Base-by-base conservation (phyloP, 306 rosid species). In the Inga oerstediana region DNA sequence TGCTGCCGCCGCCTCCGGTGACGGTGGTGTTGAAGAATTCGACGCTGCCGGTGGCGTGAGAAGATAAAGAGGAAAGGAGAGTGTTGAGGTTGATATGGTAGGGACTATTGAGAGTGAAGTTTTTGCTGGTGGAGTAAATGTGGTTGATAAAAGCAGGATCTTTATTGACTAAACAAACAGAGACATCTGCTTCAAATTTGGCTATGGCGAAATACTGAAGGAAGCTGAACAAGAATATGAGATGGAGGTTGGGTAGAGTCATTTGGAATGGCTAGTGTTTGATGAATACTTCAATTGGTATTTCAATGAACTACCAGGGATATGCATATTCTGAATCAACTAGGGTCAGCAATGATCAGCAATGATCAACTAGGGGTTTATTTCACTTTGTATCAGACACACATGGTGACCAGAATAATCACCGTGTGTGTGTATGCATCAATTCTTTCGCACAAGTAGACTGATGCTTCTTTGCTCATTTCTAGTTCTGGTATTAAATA, bases 41-140 rank as follows among this genome's bases (percentile, higher is more conserved):
- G 1, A 3, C 1, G 10, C 4, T 9, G 3, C 0, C 24, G 2
- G 80, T 65, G 19, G 81, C 58, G 8, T 84, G 51, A 58, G 87
- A 80, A 24, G 81, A 58, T 41, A 80, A 0, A 43, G 78, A 39
- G 39, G 75, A 59, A 13, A 84, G 61, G 3, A 84, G 81, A 9
- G 64, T 46, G 0, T 5, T 27, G 62, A 75, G 30, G 30, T 46
- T 5, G 4, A 3, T 0, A 2, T 75, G 27, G 49, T 22, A 68
- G 61, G 49, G 16, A 64, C 4, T 65, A 14, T 59, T 19, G 27
- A 27, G 2, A 54, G 52, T 44, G 62, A 51, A 79, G 16, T 2
- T 62, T 10, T 75, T 4, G 30, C 32, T 16, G 22, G 6, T 32
- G n/a, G 82, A 49, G 49, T 85, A 81, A 22, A 24, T 39, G 8